Evolutionary conservation across 2,329 filamentous ascomycete species (phyloP), one percentile per base, ranked within the genome.

Genomic region (Aspergillus fijiensis): DNA sequence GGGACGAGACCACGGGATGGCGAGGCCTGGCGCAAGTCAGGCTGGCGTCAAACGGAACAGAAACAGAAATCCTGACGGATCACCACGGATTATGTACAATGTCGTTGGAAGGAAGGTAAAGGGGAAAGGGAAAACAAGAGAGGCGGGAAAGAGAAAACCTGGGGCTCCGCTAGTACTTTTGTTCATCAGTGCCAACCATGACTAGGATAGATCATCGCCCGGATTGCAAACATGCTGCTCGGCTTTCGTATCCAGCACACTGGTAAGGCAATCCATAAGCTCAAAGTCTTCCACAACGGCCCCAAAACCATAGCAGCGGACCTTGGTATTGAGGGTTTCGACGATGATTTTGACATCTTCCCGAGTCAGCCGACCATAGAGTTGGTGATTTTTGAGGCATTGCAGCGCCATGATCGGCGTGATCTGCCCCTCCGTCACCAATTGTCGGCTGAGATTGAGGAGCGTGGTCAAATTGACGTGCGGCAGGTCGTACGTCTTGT

Each of bases 341-440:
- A 89, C 87, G 65, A 97, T 81, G 63, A 81, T 83, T 67, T 84
- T 81, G 67, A 96, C 86, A 70, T 97, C 92, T 45, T 85, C 83
- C 55, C 79, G 76, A 16, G 81, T 85, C 65, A 97, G 77, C 66
- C 89, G 86, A 5, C 73, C 72, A 64, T 93, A 87, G 63, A 89
- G 82, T 42, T 89, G 85, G 75, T 95, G 88, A 50, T 82, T 84
- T 63, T 92, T 80, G 53, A 98, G 84, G 77, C 91, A 89, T 53
- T 91, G 89, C 87, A 95, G 94, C 0, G 93, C 93, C 91, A 96
- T 96, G 66, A 97, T 90, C 0, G 95, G 95, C 19, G 94, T 98
- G 69, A 98, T 91, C 60, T 81, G 78, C 55, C 92, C 92, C 62
- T 95, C 91, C 2, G 95, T 85, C 67, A 95, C 88, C 27, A 97